These are phyloP conservation scores for Scheffersomyces cryptocercus DNA, from an alignment of 1,139 yeast genomes.

Conservation along the genomic window DNA sequence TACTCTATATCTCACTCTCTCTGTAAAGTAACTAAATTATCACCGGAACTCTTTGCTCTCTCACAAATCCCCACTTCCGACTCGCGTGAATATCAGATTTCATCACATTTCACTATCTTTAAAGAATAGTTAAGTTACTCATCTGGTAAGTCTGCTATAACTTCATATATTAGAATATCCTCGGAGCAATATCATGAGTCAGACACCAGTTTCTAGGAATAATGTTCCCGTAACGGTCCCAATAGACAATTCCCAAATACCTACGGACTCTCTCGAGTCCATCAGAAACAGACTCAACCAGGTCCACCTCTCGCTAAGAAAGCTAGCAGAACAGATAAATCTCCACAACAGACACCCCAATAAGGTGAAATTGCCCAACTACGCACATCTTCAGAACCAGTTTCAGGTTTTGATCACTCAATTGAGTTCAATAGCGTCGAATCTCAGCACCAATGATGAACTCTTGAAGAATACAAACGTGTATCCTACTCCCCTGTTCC, in stretches of 20 bases:
- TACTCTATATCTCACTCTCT: too few relatives aligned
- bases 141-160: too few relatives aligned
- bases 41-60: too few relatives aligned
- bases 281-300: constrained; percentile 46
- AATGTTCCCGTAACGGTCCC: neutral
- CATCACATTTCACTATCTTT: too few relatives aligned
- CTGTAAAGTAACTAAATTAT: too few relatives aligned
- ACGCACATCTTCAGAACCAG: constrained; percentile 65
- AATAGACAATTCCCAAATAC: constrained; percentile 28
- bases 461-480: constrained; percentile 67
- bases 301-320: constrained; percentile 45
- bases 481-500: constrained; percentile 81
- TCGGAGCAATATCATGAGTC: neutral
- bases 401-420: constrained; percentile 83
- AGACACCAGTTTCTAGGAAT: neutral
- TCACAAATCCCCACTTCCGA: too few relatives aligned
- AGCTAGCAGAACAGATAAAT: constrained; percentile 44
- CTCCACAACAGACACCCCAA: constrained; percentile 42
- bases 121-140: too few relatives aligned
- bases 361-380: constrained; percentile 40
- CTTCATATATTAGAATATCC: too few relatives aligned
- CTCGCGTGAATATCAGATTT: too few relatives aligned
- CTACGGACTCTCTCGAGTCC: constrained; percentile 44
- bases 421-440: constrained; percentile 67
- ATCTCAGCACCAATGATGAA: constrained; percentile 62